Conservation (phyloP, 2,329 filamentous ascomycete species). For the Sporothrix euskadiensis region DNA sequence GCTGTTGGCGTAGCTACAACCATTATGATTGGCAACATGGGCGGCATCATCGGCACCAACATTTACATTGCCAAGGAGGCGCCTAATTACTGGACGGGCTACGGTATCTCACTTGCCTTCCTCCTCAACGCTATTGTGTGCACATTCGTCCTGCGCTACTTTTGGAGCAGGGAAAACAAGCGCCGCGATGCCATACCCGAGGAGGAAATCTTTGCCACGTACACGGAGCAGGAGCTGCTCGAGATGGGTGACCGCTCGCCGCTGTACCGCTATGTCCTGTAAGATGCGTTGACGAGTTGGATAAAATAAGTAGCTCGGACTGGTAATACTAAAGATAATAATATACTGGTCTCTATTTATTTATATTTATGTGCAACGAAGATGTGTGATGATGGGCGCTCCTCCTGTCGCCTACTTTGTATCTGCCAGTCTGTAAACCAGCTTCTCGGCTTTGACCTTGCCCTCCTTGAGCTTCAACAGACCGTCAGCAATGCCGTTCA, state of each 20-base stretch:
- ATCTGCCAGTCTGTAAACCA: conserved; percentile 39
- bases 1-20: conserved; percentile 63
- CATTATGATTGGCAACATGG: conserved; percentile 62
- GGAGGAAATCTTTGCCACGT: conserved; percentile 37
- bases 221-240: conserved; percentile 37
- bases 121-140: not conserved
- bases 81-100: conserved; percentile 43
- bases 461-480: conserved; percentile 36
- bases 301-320: too few relatives aligned
- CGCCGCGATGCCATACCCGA: conserved; percentile 34
- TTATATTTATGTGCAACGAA: not conserved
- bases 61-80: conserved; percentile 41
- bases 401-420: not conserved
- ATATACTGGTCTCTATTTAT: not conserved
- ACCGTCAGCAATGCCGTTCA: conserved; percentile 38
- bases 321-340: not conserved
- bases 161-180: conserved; percentile 32
- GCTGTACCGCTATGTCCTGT: conserved; percentile 39
- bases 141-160: conserved; percentile 1
- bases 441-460: conserved; percentile 43
- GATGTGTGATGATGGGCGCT: too few relatives aligned
- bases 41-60: conserved; percentile 43
- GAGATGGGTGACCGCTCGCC: conserved; percentile 40
- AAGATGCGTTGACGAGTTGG: not conserved
- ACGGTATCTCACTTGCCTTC: conserved; percentile 35